These are phyloP conservation scores for Trametes meyenii DNA, from an alignment of 768 basidiomycete species.

Conservation along the genomic window DNA sequence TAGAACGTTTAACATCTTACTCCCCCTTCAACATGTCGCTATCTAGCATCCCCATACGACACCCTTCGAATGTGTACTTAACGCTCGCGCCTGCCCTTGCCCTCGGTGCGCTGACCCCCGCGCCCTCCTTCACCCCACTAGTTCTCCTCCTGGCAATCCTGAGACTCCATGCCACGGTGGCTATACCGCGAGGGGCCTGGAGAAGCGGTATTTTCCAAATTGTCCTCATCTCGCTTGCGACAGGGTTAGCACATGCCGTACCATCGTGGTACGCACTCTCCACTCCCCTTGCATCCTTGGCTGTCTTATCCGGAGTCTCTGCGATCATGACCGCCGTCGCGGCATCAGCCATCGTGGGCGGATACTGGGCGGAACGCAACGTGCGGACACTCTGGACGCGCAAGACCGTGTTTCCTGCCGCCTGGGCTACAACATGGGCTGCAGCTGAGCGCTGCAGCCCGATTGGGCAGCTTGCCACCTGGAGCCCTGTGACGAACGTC, in stretches of 20 bases:
- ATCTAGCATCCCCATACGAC: slow-evolving; percentile 4
- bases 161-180: slow-evolving; percentile 28
- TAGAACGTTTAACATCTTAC: background rate
- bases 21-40: background rate
- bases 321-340: slow-evolving; percentile 42
- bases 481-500: slow-evolving; percentile 61
- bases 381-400: slow-evolving; percentile 44
- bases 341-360: slow-evolving; percentile 32
- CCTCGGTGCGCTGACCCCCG: slow-evolving; percentile 33
- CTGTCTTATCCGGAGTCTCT: slow-evolving; percentile 46
- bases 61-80: slow-evolving; percentile 22
- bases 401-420: slow-evolving; percentile 61
- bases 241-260: slow-evolving; percentile 30
- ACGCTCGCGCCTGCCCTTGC: slow-evolving; percentile 18
- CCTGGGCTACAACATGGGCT: slow-evolving; percentile 71
- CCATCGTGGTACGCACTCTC: slow-evolving; percentile 54
- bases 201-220: slow-evolving; percentile 21
- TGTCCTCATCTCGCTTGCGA: slow-evolving; percentile 30
- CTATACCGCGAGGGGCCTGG: slow-evolving; percentile 23
- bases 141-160: slow-evolving; percentile 32
- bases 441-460: slow-evolving; percentile 58
- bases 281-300: slow-evolving; percentile 50
- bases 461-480: slow-evolving; percentile 70
- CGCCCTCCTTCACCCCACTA: slow-evolving; percentile 35
- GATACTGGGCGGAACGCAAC: slow-evolving; percentile 45